Evolutionary conservation across 2,329 filamentous ascomycete species (phyloP).

Genomic region (Fusarium setosum): DNA sequence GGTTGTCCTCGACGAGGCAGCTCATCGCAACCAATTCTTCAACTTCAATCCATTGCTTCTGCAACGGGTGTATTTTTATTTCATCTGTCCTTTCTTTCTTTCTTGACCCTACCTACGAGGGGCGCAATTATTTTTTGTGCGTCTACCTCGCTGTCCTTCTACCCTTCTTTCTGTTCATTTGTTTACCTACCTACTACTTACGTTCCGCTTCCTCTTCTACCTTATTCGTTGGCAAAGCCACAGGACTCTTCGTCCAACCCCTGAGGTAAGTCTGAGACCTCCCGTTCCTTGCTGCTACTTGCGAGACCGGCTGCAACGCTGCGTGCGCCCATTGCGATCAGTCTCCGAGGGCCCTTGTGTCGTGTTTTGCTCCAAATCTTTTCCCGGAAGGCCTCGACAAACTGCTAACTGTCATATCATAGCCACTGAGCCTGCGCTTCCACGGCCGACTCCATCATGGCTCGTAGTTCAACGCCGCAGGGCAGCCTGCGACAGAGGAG

Average conservation of each 20-base stretch:
- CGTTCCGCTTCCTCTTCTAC: slow-evolving; percentile 21
- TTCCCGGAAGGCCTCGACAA: slow-evolving; percentile 18
- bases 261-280: slow-evolving; percentile 40
- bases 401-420: slow-evolving; percentile 25
- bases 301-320: slow-evolving; percentile 20
- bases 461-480: slow-evolving; percentile 62
- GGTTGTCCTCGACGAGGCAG: slow-evolving; percentile 40
- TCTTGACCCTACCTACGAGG: slow-evolving; percentile 23
- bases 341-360: slow-evolving; percentile 7
- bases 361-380: background rate
- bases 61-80: slow-evolving; percentile 32
- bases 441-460: slow-evolving; percentile 52
- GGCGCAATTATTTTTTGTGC: slow-evolving; percentile 33
- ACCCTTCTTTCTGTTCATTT: slow-evolving; percentile 40
- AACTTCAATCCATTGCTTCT: slow-evolving; percentile 36
- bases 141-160: slow-evolving; percentile 17
- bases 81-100: slow-evolving; percentile 22
- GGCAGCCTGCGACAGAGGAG: slow-evolving; percentile 71
- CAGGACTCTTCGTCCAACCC: slow-evolving; percentile 26
- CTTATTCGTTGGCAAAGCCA: slow-evolving; percentile 19
- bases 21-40: slow-evolving; percentile 22
- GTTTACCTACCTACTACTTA: slow-evolving; percentile 20
- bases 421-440: slow-evolving; percentile 17
- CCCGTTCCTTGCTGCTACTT: slow-evolving; percentile 20
- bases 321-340: slow-evolving; percentile 3